Evolutionary conservation across 768 basidiomycete genomes (phyloP).

Genomic region (Amanita exitialis): DNA sequence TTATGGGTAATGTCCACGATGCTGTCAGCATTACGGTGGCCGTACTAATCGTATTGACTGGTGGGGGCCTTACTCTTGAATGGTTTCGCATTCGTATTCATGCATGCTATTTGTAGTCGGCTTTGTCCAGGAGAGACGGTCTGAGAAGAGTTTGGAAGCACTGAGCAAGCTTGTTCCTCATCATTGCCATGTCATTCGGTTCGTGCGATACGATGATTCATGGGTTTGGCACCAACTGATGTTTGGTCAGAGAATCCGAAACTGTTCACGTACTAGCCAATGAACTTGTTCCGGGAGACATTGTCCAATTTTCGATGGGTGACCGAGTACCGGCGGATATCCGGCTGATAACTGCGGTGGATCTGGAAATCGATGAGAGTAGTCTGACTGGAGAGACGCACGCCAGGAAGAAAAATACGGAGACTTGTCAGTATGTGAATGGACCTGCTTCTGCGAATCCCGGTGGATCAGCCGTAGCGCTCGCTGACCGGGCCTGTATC

Average conservation of each 20-base stretch:
- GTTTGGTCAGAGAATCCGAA: constrained; percentile 37
- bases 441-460: constrained; percentile 23
- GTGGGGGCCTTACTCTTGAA: constrained; percentile 29
- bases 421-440: constrained; percentile 39
- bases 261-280: constrained; percentile 83
- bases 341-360: constrained; percentile 69
- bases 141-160: constrained; percentile 90
- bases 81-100: constrained; percentile 1
- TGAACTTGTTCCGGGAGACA: constrained; percentile 92
- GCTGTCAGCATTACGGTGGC: constrained; percentile 90
- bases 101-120: constrained; percentile 43
- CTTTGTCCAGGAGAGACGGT: constrained; percentile 91
- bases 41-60: constrained; percentile 87
- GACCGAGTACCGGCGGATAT: constrained; percentile 94
- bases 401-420: constrained; percentile 57
- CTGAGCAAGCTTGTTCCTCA: constrained; percentile 96
- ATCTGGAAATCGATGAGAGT: constrained; percentile 92
- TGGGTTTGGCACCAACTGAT: constrained; percentile 15
- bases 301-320: constrained; percentile 82
- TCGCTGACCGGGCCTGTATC: constrained; percentile 81
- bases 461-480: constrained; percentile 26
- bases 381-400: constrained; percentile 91
- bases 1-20: constrained; percentile 95
- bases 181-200: constrained; percentile 85
- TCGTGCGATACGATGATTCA: constrained; percentile 6